Base-by-base conservation (phyloP, 306 rosid species). In the Rosa persica region DNA sequence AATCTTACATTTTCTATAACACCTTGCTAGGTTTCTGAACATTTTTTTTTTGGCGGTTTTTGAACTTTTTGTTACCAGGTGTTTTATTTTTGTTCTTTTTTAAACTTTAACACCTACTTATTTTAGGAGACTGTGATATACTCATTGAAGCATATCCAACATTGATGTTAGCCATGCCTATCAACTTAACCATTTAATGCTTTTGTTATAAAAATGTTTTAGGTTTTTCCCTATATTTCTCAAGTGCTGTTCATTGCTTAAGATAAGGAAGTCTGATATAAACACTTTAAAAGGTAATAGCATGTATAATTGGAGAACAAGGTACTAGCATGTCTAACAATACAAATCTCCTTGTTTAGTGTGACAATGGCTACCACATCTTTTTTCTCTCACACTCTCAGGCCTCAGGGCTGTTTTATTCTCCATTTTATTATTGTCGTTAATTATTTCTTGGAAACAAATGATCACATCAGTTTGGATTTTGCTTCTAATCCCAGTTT, bases 401-500 rank as follows among this genome's bases (percentile, higher is more conserved):
- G 43, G 55, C 55, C 54, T 54, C 61, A 20, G 73, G 19, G 7
- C 9, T n/a, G 27, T n/a, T 20, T 40, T n/a, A 12, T 30, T 8
- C 57, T 70, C 55, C 55, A 62, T 19, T 67, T 20, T 19, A 4
- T 34, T 9, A 2, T 48, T 9, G 15, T 70, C 12, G 16, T 49
- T 30, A 40, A 27, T 16, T 7, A 27, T 58, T 48, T 71, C 4
- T n/a, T 74, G 36, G 16, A 58, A 15, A 40, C 5, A 39, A 42
- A 3, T n/a, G 39, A 27, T 36, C 42, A 6, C 11, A 16, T 64
- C 27, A 61, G 8, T 42, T 60, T 8, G 23, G 9, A 10, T n/a
- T 74, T 70, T 55, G 49, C 54, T 36, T 73, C 66, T 73, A 73
- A 38, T 73, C 16, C 44, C 47, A 54, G 39, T 57, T 73, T 40